Base-by-base conservation (phyloP, 192 early-diverging fungal species). In the Gorgonomyces haynaldii region DNA sequence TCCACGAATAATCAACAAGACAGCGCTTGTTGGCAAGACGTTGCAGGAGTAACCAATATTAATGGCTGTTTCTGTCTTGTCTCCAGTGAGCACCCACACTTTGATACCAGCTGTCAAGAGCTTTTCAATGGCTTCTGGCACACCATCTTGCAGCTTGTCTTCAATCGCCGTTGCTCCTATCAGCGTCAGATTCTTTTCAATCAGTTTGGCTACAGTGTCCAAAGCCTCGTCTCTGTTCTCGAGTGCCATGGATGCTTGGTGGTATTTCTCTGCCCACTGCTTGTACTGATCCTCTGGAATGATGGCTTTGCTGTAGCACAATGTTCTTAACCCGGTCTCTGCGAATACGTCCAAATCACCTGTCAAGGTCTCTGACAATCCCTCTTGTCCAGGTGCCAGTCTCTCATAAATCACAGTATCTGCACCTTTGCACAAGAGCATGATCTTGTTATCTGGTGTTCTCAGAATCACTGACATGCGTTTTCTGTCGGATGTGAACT, bases 141-240 rank as follows among this genome's bases (percentile, higher is more conserved):
- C 94, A 48, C 88, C 91, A n/a, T 90, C 89, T 59, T 98, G 94
- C 12, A 98, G 79, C 66, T 85, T 81, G 59, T 98, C 94, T 68
- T 98, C 94, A 40, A 98, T 96, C 3, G 94, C 94, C 0, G 94
- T 98, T n/a, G 87, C 90, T 42, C 94, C 94, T 42, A 94, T 67
- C 32, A 98, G 61, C 50, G 76, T 70, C 46, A 98, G 53, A 1
- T 78, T 68, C 26, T 61, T 67, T 61, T 98, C 94, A 22, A 95
- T 88, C 16, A 65, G 54, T 37, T 89, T 87, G 47, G 83, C 81
- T 0, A 74, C 79, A 17, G 58, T 72, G 32, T 92, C 91, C 29
- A 91, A 74, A 42, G 76, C 78, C 24, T 73, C 69, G 13, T 96
- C 91, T 32, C 94, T 83, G 45, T 85, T 79, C 27, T 73, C 78